Evolutionary conservation across 345 rosid species (phyloP).

Genomic region (Hibiscus syriacus): DNA sequence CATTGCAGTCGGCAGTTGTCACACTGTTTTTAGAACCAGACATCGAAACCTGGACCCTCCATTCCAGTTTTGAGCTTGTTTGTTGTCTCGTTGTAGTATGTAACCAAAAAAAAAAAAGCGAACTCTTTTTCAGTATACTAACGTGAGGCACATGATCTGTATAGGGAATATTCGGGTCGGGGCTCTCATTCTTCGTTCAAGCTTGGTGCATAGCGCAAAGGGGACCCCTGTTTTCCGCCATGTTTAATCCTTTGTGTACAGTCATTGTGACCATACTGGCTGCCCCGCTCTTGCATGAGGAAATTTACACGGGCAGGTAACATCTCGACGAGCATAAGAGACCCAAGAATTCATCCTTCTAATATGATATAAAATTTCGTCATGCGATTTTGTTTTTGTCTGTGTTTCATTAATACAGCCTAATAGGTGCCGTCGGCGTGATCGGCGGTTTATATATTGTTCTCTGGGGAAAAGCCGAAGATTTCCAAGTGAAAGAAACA

Average conservation of each 20-base stretch:
- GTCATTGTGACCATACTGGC: constrained; percentile 49
- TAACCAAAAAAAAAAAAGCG: not conserved
- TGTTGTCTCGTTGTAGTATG: constrained; percentile 41
- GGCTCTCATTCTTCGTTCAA: constrained; percentile 42
- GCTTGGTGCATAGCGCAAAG: constrained; percentile 52
- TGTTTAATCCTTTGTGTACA: constrained; percentile 58
- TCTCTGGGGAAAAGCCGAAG: constrained; percentile 71
- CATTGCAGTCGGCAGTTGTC: constrained; percentile 42
- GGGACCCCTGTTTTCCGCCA: constrained; percentile 59
- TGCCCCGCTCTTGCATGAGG: constrained; percentile 44
- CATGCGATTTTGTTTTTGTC: not conserved
- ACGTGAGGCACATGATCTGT: not conserved
- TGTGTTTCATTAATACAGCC: constrained; percentile 22
- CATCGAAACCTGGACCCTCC: constrained; percentile 39
- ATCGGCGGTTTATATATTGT: constrained; percentile 41
- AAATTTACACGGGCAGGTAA: constrained; percentile 47
- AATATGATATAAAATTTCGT: too few species aligned
- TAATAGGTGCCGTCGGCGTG: constrained; percentile 45
- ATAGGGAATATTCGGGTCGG: constrained; percentile 45
- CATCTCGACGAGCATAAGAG: too few species aligned
- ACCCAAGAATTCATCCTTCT: too few species aligned
- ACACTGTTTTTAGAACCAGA: constrained; percentile 43
- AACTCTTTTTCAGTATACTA: not conserved
- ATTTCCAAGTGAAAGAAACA: constrained; percentile 16
- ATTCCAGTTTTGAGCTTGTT: constrained; percentile 37